Conservation (phyloP, 176 grass and related monocot species). For the Juncus effusus region DNA sequence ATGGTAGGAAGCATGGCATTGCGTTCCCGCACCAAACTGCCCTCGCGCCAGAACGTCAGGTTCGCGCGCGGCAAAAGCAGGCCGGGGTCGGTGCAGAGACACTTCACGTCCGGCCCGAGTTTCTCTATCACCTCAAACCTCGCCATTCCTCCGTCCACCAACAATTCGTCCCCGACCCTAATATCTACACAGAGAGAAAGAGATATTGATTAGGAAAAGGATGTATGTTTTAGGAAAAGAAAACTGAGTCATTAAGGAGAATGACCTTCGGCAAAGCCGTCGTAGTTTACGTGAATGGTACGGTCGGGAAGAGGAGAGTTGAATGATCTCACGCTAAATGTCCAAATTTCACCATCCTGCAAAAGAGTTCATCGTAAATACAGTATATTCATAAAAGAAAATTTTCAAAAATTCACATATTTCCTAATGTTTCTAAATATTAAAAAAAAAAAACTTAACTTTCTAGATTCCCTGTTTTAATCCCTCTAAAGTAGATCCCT, state of each 20-base stretch:
- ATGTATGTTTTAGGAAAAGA: neutral
- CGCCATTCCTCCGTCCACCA: slow-evolving; percentile 96
- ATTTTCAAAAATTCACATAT: no score
- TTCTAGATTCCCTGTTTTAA: no score
- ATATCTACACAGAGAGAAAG: slow-evolving; percentile 50
- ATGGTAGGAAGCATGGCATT: slow-evolving; percentile 99
- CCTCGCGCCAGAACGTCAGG: slow-evolving; percentile 90
- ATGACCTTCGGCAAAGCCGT: slow-evolving; percentile 95
- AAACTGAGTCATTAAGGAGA: slow-evolving; percentile 21
- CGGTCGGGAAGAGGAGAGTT: slow-evolving; percentile 67
- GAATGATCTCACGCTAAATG: slow-evolving; percentile 93
- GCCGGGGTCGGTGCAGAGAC: slow-evolving; percentile 87
- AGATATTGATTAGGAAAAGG: neutral
- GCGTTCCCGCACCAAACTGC: slow-evolving; percentile 72
- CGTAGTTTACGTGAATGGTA: slow-evolving; percentile 89
- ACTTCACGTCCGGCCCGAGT: slow-evolving; percentile 90
- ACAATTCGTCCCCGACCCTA: slow-evolving; percentile 86
- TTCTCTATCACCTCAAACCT: slow-evolving; percentile 95
- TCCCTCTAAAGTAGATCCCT: no score
- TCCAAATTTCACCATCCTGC: slow-evolving; percentile 99
- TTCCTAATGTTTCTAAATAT: no score
- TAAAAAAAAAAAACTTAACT: no score
- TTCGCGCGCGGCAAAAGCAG: slow-evolving; percentile 85
- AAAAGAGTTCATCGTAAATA: slow-evolving; percentile 5
- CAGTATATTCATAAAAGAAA: no score